A percentile compares a stretch with the other conserved stretches of the same genome.
phyloP scores from a whole-genome alignment of 805 yeast species.

The Myxozyma kluyveri region DNA sequence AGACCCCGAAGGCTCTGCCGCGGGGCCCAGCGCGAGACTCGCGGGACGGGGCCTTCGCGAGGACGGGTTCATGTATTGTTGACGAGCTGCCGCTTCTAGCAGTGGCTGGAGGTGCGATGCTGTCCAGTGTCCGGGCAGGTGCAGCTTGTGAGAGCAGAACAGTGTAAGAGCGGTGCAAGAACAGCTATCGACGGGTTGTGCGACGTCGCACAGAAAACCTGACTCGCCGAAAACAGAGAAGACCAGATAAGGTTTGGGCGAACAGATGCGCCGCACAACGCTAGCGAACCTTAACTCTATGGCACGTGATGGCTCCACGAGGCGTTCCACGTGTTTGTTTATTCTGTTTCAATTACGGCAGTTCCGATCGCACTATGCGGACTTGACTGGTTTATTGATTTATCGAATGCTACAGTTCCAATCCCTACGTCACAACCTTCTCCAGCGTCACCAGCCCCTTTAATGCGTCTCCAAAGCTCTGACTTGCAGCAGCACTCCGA shows the following conservation, averaged over 20 bases:
- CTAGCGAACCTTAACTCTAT: background rate
- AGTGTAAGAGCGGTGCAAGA: too few relatives aligned
- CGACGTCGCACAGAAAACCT: background rate
- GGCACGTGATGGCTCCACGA: background rate
- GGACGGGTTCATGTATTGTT: constrained; percentile 4
- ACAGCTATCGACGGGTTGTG: too few relatives aligned
- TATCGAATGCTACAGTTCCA: background rate
- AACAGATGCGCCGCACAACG: too few relatives aligned
- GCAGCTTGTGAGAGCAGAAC: too few relatives aligned
- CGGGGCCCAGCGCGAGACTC: constrained; percentile 16
- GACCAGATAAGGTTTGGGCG: too few relatives aligned
- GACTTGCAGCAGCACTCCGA: constrained; percentile 67
- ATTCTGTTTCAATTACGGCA: background rate
- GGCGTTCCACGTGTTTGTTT: background rate
- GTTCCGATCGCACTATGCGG: background rate
- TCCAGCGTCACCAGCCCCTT: constrained; percentile 8
- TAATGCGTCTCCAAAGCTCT: constrained; percentile 18
- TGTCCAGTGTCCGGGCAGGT: background rate
- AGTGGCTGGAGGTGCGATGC: background rate
- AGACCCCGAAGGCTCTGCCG: constrained; percentile 1
- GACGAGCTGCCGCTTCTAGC: background rate
- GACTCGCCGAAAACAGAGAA: background rate
- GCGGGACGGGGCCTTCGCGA: constrained; percentile 35
- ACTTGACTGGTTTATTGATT: too few relatives aligned
- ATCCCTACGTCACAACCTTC: constrained; percentile 1